phyloP scores from a whole-genome alignment of 208 protist genomes.

The Crithidia fasciculata region DNA sequence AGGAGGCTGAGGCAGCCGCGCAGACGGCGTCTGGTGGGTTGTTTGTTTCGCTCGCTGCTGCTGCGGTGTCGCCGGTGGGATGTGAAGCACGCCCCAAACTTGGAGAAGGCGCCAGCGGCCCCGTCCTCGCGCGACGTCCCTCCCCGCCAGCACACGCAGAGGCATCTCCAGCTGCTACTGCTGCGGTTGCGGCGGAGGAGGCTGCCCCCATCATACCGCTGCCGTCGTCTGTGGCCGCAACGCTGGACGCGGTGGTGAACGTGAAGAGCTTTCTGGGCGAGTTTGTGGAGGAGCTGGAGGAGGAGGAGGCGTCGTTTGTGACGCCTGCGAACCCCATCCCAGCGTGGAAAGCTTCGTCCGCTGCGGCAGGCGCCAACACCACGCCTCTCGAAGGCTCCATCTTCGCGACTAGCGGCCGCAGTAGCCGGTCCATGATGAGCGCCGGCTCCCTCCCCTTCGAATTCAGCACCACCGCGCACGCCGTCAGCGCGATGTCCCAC shows the following conservation, averaged over 20 bases:
- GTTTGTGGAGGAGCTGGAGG: neutral
- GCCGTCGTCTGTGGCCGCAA: neutral
- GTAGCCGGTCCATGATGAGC: conserved; percentile 32
- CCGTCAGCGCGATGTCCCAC: conserved; percentile 22
- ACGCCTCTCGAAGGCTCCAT: conserved; percentile 41
- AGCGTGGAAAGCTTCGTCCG: conserved; percentile 19
- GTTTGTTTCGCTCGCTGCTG: neutral
- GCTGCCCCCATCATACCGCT: neutral
- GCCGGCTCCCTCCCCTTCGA: conserved; percentile 39
- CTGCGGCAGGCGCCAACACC: conserved; percentile 31
- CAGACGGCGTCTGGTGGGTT: neutral
- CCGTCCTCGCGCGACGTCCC: neutral
- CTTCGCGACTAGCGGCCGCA: conserved; percentile 29
- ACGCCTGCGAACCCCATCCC: neutral
- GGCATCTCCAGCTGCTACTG: neutral
- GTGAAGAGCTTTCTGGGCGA: neutral
- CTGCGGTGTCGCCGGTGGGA: neutral
- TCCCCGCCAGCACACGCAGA: neutral
- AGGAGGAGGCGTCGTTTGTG: neutral
- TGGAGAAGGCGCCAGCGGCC: neutral
- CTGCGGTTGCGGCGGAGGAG: neutral
- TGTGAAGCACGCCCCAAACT: neutral
- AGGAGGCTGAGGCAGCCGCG: neutral
- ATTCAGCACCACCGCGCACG: conserved; percentile 41
- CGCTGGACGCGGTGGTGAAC: neutral